Evolutionary conservation across 176 grass and related monocot species (phyloP), one percentile per base, ranked within the genome.

Genomic region (Lolium multiflorum): DNA sequence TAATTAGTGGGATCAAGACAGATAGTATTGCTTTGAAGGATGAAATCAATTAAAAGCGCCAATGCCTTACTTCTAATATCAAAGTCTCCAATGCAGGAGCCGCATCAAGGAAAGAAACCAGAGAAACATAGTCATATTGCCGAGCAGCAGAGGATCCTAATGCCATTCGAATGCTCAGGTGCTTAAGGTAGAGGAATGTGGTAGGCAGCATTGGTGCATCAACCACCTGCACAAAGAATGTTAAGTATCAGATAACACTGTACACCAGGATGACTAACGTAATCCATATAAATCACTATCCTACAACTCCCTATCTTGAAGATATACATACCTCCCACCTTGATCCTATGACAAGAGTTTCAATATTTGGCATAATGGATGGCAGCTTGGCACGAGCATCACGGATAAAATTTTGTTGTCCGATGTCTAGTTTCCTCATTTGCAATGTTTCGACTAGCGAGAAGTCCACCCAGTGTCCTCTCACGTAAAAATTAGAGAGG

Each of bases 141-240:
- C 68, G 7, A 15, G 18, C 4, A 9, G 3, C 11, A 2, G 4
- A 20, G 4, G 20, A 39, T 57, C n/a, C 80, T 2, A 21, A 2
- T 44, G 9, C 35, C 68, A 71, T 24, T 69, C 2, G 4, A 71
- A 82, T 43, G 13, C 11, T 9, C 17, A 82, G 68, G 80, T 71
- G 68, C 65, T 82, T 82, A 67, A 71, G 80, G 80, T 11, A 37
- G 20, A 71, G 20, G 31, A 82, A 82, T 13, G 69, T 82, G 65
- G 49, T 82, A 3, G 65, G 35, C 49, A 71, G 13, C 28, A 82
- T 17, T 39, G 80, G 80, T 70, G 50, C 51, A 44, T 71, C 68
- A 41, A 44, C 38, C 38, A 44, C 68, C 38, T 71, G 68, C 68
- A 71, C 48, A 38, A 9, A 44, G 44, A 71, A 71, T 3, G 8